These are phyloP conservation scores for Harrya chromipes DNA, from an alignment of 768 basidiomycete species.

Conservation along the genomic window DNA sequence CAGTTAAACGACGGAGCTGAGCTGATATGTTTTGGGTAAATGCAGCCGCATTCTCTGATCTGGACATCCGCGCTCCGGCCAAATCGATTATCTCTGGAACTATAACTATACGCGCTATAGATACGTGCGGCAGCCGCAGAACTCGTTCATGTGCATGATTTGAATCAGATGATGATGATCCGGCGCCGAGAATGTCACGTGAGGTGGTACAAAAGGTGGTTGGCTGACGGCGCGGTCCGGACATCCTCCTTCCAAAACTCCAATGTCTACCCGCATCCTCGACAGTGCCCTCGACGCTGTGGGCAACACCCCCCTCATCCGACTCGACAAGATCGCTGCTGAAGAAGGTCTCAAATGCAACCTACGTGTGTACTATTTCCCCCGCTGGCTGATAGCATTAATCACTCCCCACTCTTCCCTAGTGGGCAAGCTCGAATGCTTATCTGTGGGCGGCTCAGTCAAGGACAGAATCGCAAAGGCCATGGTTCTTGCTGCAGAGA, in stretches of 20 bases:
- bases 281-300: constrained; percentile 81
- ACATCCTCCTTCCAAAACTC: background rate
- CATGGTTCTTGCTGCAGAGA: constrained; percentile 95
- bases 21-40: no score
- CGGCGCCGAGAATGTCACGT: no score
- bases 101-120: no score
- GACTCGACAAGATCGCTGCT: constrained; percentile 74
- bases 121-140: no score
- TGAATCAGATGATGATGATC: no score
- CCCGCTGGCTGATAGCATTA: background rate
- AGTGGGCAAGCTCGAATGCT: constrained; percentile 91
- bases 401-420: background rate
- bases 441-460: constrained; percentile 89
- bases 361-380: constrained; percentile 55
- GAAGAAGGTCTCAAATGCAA: constrained; percentile 83
- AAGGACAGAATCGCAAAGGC: constrained; percentile 96
- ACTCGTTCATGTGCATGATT: no score
- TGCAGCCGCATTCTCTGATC: no score
- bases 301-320: constrained; percentile 88
- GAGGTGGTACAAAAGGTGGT: background rate
- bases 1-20: no score
- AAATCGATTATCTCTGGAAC: no score
- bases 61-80: no score
- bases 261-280: constrained; percentile 49
- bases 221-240: background rate